Evolutionary conservation across 1,284 basidiomycete species (phyloP).

Genomic region (Irpex rosettiformis): DNA sequence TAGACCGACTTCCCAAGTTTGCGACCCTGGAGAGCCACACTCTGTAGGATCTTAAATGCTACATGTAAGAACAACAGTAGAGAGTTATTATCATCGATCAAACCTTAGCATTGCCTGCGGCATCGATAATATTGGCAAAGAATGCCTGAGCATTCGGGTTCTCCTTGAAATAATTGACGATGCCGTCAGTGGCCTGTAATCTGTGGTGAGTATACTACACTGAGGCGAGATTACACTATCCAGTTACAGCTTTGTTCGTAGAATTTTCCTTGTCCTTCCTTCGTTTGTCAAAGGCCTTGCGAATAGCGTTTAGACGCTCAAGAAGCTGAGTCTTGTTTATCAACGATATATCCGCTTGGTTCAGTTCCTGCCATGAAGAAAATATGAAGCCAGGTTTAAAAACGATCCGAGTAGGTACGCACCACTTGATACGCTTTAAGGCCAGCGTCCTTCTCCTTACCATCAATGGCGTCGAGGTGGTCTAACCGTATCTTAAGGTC

Average conservation of each 20-base stretch:
- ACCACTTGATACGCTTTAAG: constrained; percentile 83
- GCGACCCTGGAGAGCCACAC: constrained; percentile 73
- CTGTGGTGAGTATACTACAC: background rate
- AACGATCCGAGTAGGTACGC: constrained; percentile 28
- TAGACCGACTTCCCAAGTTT: constrained; percentile 84
- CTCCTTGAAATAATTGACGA: constrained; percentile 73
- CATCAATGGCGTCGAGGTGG: constrained; percentile 60
- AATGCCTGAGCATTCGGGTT: constrained; percentile 70
- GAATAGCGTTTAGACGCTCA: constrained; percentile 67
- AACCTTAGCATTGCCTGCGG: constrained; percentile 82
- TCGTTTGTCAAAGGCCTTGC: constrained; percentile 85
- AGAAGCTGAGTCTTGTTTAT: constrained; percentile 80
- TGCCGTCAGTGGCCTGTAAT: constrained; percentile 64
- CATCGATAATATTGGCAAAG: constrained; percentile 62
- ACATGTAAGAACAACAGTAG: background rate
- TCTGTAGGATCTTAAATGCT: constrained; percentile 61
- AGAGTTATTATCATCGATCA: background rate
- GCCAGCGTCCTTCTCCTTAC: constrained; percentile 81
- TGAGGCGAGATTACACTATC: constrained; percentile 18
- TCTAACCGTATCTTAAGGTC: constrained; percentile 65
- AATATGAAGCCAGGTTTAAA: background rate
- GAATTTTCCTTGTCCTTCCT: constrained; percentile 80
- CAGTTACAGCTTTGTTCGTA: constrained; percentile 80
- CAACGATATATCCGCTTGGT: constrained; percentile 85
- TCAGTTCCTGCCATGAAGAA: constrained; percentile 69